Percentiles rank a stretch among this genome's conserved stretches.
Conservation (phyloP, 1,139 yeast species). For the Zygosaccharomyces pseudobailii region DNA sequence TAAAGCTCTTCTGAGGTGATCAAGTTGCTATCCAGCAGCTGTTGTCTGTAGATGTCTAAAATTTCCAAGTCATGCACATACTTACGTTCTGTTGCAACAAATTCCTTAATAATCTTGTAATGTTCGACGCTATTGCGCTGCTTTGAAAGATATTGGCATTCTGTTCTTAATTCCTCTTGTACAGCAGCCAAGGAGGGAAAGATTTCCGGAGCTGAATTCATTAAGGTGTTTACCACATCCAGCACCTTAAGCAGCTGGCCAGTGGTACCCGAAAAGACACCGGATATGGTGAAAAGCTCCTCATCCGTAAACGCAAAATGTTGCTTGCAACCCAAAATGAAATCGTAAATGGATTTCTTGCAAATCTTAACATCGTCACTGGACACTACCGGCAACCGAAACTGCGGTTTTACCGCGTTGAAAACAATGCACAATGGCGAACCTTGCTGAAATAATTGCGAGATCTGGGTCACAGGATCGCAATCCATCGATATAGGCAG, state of each 20-base stretch:
- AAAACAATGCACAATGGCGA: constrained; percentile 84
- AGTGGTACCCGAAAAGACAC: constrained; percentile 80
- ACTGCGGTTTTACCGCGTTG: constrained; percentile 47
- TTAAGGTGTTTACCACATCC: constrained; percentile 59
- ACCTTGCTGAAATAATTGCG: constrained; percentile 88
- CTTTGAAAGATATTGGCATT: constrained; percentile 10
- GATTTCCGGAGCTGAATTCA: constrained; percentile 47
- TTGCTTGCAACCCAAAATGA: constrained; percentile 79
- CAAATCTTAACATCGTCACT: constrained; percentile 80
- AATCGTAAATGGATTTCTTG: constrained; percentile 86
- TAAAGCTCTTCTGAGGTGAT: constrained; percentile 78
- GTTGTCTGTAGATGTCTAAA: constrained; percentile 61
- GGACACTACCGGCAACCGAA: constrained; percentile 48
- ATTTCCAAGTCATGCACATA: constrained; percentile 87
- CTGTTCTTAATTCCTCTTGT: constrained; percentile 17
- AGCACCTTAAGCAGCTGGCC: constrained; percentile 71
- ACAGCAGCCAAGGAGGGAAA: constrained; percentile 28
- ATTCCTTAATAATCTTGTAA: constrained; percentile 70
- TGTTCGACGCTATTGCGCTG: constrained; percentile 19
- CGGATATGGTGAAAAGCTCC: constrained; percentile 81
- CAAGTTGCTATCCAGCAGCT: constrained; percentile 58
- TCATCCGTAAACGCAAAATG: constrained; percentile 74
- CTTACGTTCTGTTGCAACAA: constrained; percentile 85
- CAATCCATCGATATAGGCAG: constrained; percentile 67
- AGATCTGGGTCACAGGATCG: constrained; percentile 89